Base-by-base conservation (phyloP, 2,329 filamentous ascomycete genomes). In the Verticillium dahliae region DNA sequence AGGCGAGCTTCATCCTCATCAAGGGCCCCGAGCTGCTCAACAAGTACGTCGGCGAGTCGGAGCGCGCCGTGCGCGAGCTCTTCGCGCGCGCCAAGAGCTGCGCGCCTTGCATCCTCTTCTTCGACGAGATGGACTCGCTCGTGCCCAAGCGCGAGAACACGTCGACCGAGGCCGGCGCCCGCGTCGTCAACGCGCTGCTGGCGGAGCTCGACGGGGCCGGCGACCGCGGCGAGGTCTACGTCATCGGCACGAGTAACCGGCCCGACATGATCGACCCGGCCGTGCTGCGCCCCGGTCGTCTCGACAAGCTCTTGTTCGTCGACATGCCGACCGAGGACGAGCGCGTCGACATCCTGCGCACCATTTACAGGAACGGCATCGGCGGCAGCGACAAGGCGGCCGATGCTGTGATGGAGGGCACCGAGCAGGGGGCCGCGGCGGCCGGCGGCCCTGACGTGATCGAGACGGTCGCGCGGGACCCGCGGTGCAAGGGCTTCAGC, bases 1-100 rank as follows among this genome's bases (percentile, higher is more conserved):
- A 94, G 73, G 95, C 95, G 57, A 98, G 97, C 75, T 99, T 99
- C 79, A 99, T 99, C 75, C 92, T 92, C 59, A 92, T 99, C 76
- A 97, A 97, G 75, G 95, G 95, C 0, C 95, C 95, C 0, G 95
- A 99, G 73, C 81, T 99, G 10, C 84, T 99, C 56, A 98, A 98
- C 80, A 99, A 98, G 76, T 99, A 94, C 72, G 93, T 99, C 10
- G 95, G 95, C 67, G 95, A 99, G 75, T 96, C 91, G 6, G 95
- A 99, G 76, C 89, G 94, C 11, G 91, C 93, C 0, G 90, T 99
- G 1, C 88, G 95, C 27, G 92, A 96, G 72, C 90, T 98, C 0
- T 99, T 99, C 75, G 86, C 88, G 65, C 89, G 94, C 15, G 95
- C 95, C 1, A 86, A 93, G 59, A 90, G 90, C 1, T 94, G 90